Evolutionary conservation across 2,329 filamentous ascomycete species (phyloP), one percentile per base, ranked within the genome.

Genomic region (Cladosporium sphaerospermum): DNA sequence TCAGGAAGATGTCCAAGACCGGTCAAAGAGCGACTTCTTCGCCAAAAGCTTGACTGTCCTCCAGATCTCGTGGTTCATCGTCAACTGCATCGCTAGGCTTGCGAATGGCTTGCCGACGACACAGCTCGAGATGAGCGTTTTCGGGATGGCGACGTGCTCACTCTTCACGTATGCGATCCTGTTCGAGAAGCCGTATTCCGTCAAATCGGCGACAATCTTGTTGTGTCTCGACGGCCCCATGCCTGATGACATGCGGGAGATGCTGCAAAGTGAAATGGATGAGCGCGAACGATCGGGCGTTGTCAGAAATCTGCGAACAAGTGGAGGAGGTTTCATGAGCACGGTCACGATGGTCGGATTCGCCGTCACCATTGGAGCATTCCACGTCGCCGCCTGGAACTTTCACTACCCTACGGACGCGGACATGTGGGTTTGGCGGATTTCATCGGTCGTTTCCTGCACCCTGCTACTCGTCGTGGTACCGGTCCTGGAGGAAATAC

Each of bases 21-120:
- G 67, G 23, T 73, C 68, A 56, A 74, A 74, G 50, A 65, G 65
- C 1, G 62, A 71, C 23, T 55, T 53, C 0, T 50, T 73, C 4
- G 61, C 70, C 7, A 73, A 73, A 56, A 33, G 16, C 23, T 37
- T 56, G 7, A 32, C 19, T 3, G 23, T 56, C 13, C 7, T 37
- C 3, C 54, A 56, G 13, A 34, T 54, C 3, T 3, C 39, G 6
- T 53, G 49, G 14, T 56, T 56, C 43, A 28, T 14, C 19, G 34
- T 37, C 3, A 37, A 19, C n/a, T 36, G 32, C 16, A n/a, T 47
- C 9, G 36, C 45, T 4, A 34, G 45, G 9, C 34, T 34, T 13
- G 16, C 45, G 3, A 47, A 11, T 7, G 32, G 34, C 9, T 23
- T 19, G 11, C 14, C 45, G 9, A 16, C 18, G 9, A 47, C 45